phyloP scores from a whole-genome alignment of 306 rosid species.

The Styphnolobium japonicum region DNA sequence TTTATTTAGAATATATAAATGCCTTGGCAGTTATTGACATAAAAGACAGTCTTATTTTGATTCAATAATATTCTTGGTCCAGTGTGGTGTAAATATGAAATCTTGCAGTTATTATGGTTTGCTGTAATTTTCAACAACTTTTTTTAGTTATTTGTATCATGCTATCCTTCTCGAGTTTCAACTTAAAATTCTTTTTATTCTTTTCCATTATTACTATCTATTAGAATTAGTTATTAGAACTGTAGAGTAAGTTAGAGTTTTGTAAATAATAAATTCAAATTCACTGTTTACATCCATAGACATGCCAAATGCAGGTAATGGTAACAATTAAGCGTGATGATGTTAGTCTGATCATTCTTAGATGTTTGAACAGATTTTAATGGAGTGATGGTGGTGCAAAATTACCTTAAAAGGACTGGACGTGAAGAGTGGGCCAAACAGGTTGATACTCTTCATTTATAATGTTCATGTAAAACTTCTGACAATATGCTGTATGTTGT shows the following conservation, averaged over 20 bases:
- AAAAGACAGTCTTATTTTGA: background rate
- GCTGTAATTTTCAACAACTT: background rate
- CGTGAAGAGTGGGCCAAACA: constrained; percentile 84
- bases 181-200: background rate
- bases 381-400: constrained; percentile 82
- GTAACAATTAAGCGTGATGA: background rate
- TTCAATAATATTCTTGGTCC: background rate
- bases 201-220: background rate
- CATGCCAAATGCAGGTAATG: background rate
- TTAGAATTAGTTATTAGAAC: background rate
- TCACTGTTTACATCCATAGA: background rate
- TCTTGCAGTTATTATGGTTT: background rate
- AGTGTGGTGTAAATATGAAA: background rate
- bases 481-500: background rate
- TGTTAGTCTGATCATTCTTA: constrained; percentile 17
- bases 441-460: constrained; percentile 49
- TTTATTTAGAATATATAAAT: background rate
- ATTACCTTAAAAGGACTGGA: constrained; percentile 78
- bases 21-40: background rate
- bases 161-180: background rate
- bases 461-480: constrained; percentile 12
- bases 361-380: constrained; percentile 79
- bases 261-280: background rate
- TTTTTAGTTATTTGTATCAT: background rate
- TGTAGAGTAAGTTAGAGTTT: background rate